Conservation (phyloP, 495 filamentous ascomycete species). For the Penicillium subrubescens region DNA sequence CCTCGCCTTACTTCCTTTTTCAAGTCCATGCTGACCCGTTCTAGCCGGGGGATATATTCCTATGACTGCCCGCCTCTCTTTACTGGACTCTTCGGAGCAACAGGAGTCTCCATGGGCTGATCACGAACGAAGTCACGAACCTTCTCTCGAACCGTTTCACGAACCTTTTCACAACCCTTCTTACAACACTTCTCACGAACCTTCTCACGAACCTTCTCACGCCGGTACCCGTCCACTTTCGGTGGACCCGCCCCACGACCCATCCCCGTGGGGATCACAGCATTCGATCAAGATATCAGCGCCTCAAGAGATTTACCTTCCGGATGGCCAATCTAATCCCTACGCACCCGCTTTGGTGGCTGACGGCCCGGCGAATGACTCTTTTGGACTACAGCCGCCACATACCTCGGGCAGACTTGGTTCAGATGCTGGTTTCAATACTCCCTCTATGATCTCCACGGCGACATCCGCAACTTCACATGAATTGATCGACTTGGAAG, state of each 20-base stretch:
- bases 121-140: neutral
- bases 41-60: conserved; percentile 49
- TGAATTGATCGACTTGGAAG: conserved; percentile 43
- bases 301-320: conserved; percentile 21
- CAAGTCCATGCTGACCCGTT: conserved; percentile 14
- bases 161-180: no score
- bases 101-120: conserved; percentile 22
- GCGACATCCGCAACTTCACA: conserved; percentile 40
- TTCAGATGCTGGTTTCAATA: conserved; percentile 25
- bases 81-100: conserved; percentile 36
- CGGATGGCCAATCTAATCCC: conserved; percentile 22
- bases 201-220: neutral
- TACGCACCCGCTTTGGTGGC: conserved; percentile 20
- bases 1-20: neutral
- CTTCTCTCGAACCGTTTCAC: neutral
- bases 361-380: neutral
- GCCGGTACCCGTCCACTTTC: neutral
- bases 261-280: conserved; percentile 27
- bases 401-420: conserved; percentile 16
- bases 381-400: conserved; percentile 12
- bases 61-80: conserved; percentile 49
- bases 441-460: conserved; percentile 31
- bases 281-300: conserved; percentile 24
- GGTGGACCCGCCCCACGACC: conserved; percentile 1
- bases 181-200: no score